These are phyloP conservation scores for Penicillium simplicissimum DNA, from an alignment of 495 filamentous ascomycete genomes.

Conservation along the genomic window DNA sequence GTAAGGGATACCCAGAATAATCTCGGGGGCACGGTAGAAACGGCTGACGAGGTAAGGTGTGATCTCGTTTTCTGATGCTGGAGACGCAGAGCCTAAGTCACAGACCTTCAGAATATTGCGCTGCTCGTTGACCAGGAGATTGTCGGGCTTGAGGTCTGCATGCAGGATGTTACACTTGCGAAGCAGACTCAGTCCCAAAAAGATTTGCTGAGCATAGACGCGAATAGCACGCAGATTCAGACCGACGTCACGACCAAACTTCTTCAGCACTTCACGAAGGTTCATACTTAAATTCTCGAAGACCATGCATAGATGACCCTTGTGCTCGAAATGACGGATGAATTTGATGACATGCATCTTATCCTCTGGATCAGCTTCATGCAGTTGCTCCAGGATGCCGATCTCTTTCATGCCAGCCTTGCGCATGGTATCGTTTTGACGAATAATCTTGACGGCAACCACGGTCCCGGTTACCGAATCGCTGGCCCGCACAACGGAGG, in stretches of 20 bases:
- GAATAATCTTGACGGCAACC: constrained; percentile 92
- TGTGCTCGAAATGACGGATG: constrained; percentile 86
- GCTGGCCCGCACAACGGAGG: constrained; percentile 86
- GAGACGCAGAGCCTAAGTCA: constrained; percentile 91
- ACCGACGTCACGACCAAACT: constrained; percentile 91
- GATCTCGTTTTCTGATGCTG: constrained; percentile 85
- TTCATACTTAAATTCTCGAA: constrained; percentile 95
- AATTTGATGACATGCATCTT: constrained; percentile 91
- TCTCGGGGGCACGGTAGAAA: constrained; percentile 95
- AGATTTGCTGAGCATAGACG: constrained; percentile 91
- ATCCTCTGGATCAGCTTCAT: constrained; percentile 79
- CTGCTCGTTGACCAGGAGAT: constrained; percentile 85
- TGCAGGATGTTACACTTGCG: constrained; percentile 92
- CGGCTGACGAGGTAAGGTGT: constrained; percentile 93
- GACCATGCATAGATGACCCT: constrained; percentile 91
- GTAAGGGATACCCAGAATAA: constrained; percentile 93
- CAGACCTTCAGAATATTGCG: constrained; percentile 89
- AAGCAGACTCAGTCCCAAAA: constrained; percentile 79
- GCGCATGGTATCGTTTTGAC: constrained; percentile 88
- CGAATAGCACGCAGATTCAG: constrained; percentile 84
- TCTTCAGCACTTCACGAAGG: constrained; percentile 91
- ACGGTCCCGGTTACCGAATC: constrained; percentile 70
- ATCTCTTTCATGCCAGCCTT: constrained; percentile 96
- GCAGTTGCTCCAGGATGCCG: constrained; percentile 81
- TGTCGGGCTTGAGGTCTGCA: constrained; percentile 96